A percentile compares a stretch with the other conserved stretches of the same genome.
Conservation (phyloP, 768 basidiomycete genomes). For the Suillus occidentalis region DNA sequence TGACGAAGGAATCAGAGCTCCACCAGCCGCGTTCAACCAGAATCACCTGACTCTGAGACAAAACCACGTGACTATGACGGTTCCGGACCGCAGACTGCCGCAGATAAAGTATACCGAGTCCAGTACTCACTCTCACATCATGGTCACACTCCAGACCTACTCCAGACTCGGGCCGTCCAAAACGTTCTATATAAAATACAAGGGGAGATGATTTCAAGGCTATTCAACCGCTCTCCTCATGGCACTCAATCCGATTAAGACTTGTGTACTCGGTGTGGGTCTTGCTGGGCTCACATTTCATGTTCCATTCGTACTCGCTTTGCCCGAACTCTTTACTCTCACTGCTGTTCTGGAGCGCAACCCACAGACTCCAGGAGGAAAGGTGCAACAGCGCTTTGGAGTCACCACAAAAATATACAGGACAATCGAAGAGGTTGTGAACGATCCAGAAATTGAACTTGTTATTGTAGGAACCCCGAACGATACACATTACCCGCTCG, state of each 20-base stretch:
- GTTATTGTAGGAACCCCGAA: conserved; percentile 73
- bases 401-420: conserved; percentile 56
- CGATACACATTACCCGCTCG: conserved; percentile 67
- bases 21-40: conserved; percentile 13
- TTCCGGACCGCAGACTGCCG: not conserved
- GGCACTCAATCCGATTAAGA: conserved; percentile 50
- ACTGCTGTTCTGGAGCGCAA: conserved; percentile 76
- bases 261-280: conserved; percentile 76
- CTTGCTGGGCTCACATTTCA: conserved; percentile 80
- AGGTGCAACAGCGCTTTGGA: conserved; percentile 66
- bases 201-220: not conserved
- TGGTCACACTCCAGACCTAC: conserved; percentile 4
- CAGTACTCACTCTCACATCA: conserved; percentile 7
- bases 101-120: not conserved
- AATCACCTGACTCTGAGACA: conserved; percentile 1
- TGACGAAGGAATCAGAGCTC: not conserved
- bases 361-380: conserved; percentile 58
- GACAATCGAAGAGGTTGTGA: conserved; percentile 58
- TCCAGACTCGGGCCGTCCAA: conserved; percentile 9
- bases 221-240: conserved; percentile 1
- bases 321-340: conserved; percentile 68
- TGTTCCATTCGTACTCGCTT: conserved; percentile 71
- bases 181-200: conserved; percentile 7
- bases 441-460: conserved; percentile 63
- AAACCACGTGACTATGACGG: not conserved